phyloP scores from a whole-genome alignment of 768 basidiomycete genomes.

The Omphalotus guepiniiformis region DNA sequence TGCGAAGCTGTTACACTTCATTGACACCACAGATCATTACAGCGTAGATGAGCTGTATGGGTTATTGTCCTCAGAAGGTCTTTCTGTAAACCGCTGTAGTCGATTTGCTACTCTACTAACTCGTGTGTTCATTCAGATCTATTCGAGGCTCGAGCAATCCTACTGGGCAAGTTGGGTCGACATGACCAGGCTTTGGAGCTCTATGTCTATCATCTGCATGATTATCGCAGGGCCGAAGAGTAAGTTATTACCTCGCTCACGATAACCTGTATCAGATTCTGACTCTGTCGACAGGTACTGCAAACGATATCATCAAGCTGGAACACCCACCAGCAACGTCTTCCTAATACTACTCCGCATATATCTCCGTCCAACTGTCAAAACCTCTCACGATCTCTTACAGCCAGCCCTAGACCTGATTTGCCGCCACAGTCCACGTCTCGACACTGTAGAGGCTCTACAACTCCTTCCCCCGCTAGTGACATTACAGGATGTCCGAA shows the following conservation, averaged over 20 bases:
- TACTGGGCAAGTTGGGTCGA: slow-evolving; percentile 83
- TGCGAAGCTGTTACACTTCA: slow-evolving; percentile 70
- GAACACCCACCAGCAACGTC: slow-evolving; percentile 52
- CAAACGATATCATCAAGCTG: slow-evolving; percentile 68
- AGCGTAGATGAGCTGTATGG: slow-evolving; percentile 78
- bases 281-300: slow-evolving; percentile 63
- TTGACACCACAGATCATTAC: slow-evolving; percentile 66
- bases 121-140: slow-evolving; percentile 48
- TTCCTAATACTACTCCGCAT: slow-evolving; percentile 85
- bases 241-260: slow-evolving; percentile 36
- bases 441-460: slow-evolving; percentile 80
- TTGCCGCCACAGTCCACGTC: slow-evolving; percentile 72
- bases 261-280: slow-evolving; percentile 5
- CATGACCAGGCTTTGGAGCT: slow-evolving; percentile 95
- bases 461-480: slow-evolving; percentile 89
- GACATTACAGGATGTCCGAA: slow-evolving; percentile 71
- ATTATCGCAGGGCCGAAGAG: slow-evolving; percentile 88
- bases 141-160: slow-evolving; percentile 87
- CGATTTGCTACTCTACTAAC: not conserved
- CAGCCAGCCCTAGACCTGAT: slow-evolving; percentile 86
- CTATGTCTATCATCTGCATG: slow-evolving; percentile 84
- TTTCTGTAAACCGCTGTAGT: slow-evolving; percentile 11
- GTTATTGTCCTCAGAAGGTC: slow-evolving; percentile 78
- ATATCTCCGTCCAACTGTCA: slow-evolving; percentile 73
- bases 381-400: slow-evolving; percentile 53